Conservation (phyloP, 2,329 filamentous ascomycete genomes). For the Cladorrhinum sp. region DNA sequence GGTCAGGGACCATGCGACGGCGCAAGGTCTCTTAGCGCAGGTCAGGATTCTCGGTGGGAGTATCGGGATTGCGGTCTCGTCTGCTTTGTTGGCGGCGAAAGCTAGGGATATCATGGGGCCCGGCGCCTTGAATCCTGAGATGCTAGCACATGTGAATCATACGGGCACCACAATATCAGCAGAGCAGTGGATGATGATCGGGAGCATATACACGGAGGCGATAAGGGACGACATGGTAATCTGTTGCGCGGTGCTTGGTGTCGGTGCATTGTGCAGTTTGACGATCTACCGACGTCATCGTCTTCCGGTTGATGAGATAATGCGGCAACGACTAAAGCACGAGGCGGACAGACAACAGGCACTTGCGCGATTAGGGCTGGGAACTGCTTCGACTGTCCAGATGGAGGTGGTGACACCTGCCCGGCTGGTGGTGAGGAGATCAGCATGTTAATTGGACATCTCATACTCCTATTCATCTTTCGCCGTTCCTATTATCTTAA, state of each 20-base stretch:
- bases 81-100: slow-evolving; percentile 42
- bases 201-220: slow-evolving; percentile 42
- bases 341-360: slow-evolving; percentile 26
- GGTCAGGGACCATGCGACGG: slow-evolving; percentile 45
- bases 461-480: no score
- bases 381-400: background rate
- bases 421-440: no score
- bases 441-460: no score
- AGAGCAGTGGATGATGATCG: slow-evolving; percentile 33
- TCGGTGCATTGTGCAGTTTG: slow-evolving; percentile 40
- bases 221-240: slow-evolving; percentile 48
- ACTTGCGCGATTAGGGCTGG: background rate
- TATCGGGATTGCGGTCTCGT: slow-evolving; percentile 52
- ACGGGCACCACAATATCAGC: slow-evolving; percentile 24
- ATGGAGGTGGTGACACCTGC: background rate
- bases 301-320: slow-evolving; percentile 29
- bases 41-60: slow-evolving; percentile 52
- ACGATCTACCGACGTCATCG: slow-evolving; percentile 39
- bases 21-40: slow-evolving; percentile 53
- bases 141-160: slow-evolving; percentile 27
- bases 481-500: no score
- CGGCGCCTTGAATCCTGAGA: slow-evolving; percentile 29
- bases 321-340: slow-evolving; percentile 26
- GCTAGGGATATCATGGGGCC: slow-evolving; percentile 30
- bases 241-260: slow-evolving; percentile 40